phyloP scores from a whole-genome alignment of 805 yeast genomes.

The Kregervanrija delftensis region DNA sequence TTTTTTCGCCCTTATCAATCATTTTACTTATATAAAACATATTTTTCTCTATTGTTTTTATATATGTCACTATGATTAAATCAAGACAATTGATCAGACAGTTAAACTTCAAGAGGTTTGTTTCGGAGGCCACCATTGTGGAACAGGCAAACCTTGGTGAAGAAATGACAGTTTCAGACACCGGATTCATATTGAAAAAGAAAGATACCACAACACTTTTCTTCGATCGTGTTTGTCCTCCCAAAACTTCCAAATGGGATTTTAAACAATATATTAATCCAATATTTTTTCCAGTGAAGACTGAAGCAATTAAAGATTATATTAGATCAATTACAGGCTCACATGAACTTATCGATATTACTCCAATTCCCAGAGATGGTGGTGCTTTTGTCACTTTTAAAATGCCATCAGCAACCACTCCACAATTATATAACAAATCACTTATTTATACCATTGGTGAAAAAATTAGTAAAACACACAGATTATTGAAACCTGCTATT shows the following conservation, averaged over 20 bases:
- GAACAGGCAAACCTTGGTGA: constrained; percentile 46
- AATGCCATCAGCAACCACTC: constrained; percentile 41
- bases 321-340: constrained; percentile 33
- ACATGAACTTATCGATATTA: constrained; percentile 37
- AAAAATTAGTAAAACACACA: constrained; percentile 8
- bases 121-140: constrained; percentile 21
- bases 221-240: constrained; percentile 49
- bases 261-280: constrained; percentile 37
- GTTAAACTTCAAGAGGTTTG: too few relatives aligned
- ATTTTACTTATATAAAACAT: too few relatives aligned
- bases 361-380: constrained; percentile 77
- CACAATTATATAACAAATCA: constrained; percentile 12
- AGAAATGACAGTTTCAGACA: constrained; percentile 43
- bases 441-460: constrained; percentile 11
- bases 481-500: constrained; percentile 44
- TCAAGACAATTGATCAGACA: too few relatives aligned
- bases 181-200: constrained; percentile 50
- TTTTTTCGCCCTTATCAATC: too few relatives aligned
- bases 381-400: constrained; percentile 84
- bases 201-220: constrained; percentile 46
- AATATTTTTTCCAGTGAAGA: constrained; percentile 32
- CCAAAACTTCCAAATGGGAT: constrained; percentile 35
- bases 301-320: constrained; percentile 25
- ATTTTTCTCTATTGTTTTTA: too few relatives aligned
- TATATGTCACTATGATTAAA: constrained; percentile 16